Evolutionary conservation across 495 filamentous ascomycete genomes (phyloP), one percentile per base, ranked within the genome.

Genomic region (Talaromyces proteolyticus): DNA sequence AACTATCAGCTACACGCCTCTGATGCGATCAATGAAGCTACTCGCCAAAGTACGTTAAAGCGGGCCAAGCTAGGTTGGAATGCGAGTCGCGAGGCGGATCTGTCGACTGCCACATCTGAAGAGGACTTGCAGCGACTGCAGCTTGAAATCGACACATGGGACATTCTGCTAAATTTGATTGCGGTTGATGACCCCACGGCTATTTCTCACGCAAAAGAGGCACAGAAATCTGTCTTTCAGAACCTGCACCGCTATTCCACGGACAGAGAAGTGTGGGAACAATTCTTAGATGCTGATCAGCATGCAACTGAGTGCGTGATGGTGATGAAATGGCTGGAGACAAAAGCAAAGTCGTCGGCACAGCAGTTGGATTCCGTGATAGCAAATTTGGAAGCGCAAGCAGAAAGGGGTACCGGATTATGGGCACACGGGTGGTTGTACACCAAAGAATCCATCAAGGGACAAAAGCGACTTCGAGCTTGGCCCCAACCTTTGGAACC

Each of bases 361-460:
- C 79, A 76, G 46, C 85, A 88, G 57, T 80, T 95, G n/a, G 83
- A 91, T 45, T 69, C 80, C 12, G 67, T 94, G 18, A 85, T 90
- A 45, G 76, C 82, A 49, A 80, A 88, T 54, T 78, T 90, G 42
- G 79, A 84, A 54, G 52, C 54, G 12, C 65, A 70, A 39, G 61
- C 86, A 68, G 79, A 88, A 65, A 64, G 84, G 70, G 69, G 84
- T 61, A 65, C 82, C 70, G 70, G 80, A 58, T 54, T 87, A 2
- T 86, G 91, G 69, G 80, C 87, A 10, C 82, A 88, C 60, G 91
- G 92, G 21, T 96, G 91, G 91, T 76, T 96, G 20, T 87, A 94
- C 60, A 95, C 94, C 1, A 88, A 89, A 53, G 84, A 86, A 57
- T 83, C 84, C 16, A 87, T 98, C 63, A 98, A 98, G 70, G 78